Evolutionary conservation across 192 early-diverging fungal species (phyloP).

Genomic region (Gigaspora rosea): DNA sequence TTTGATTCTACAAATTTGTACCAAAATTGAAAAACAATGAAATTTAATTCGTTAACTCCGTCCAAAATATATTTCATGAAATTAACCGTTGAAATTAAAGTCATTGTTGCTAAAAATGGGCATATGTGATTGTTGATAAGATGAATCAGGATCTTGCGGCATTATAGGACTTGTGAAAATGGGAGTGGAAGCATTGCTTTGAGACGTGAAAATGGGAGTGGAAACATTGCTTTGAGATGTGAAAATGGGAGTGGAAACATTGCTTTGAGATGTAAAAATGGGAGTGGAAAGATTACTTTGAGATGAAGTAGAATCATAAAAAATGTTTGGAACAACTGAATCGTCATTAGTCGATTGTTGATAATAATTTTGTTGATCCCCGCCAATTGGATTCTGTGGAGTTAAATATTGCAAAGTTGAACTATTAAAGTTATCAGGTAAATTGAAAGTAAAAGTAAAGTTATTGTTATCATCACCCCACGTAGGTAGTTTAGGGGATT

Average conservation of each 20-base stretch:
- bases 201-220: too few relatives aligned
- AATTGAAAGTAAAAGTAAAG: slow-evolving; percentile 19
- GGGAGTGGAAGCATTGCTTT: too few relatives aligned
- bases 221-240: neutral
- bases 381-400: neutral
- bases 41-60: too few relatives aligned
- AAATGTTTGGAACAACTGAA: neutral
- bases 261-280: neutral
- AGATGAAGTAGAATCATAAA: slow-evolving; percentile 1
- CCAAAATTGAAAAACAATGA: too few relatives aligned
- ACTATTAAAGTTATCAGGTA: neutral
- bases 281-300: slow-evolving; percentile 1
- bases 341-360: neutral
- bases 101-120: neutral
- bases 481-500: neutral
- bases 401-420: neutral
- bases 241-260: neutral
- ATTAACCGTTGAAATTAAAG: too few relatives aligned
- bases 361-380: neutral
- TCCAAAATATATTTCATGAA: too few relatives aligned
- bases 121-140: neutral
- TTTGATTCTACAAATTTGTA: too few relatives aligned
- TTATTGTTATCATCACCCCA: slow-evolving; percentile 4
- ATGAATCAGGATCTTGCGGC: neutral
- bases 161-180: neutral